Percentiles rank a stretch among this genome's conserved stretches.
These are phyloP conservation scores for Penicillium frequentans DNA, from an alignment of 2,329 filamentous ascomycete species.

Conservation along the genomic window DNA sequence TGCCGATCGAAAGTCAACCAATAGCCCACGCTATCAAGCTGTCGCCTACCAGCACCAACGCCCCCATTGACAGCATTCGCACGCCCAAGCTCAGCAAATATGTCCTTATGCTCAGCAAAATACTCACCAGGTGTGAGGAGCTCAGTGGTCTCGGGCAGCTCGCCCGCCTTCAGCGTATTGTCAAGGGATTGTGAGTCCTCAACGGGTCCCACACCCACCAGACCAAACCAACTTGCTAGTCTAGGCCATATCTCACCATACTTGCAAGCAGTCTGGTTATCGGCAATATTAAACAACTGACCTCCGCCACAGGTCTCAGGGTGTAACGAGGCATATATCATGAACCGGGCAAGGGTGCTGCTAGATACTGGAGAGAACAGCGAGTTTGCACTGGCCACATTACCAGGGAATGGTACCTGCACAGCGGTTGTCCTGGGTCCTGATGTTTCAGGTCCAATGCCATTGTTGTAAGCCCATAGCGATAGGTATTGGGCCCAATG, in stretches of 20 bases:
- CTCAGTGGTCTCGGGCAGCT: conserved; percentile 4
- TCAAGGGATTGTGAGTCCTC: not conserved
- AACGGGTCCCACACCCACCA: conserved; percentile 24
- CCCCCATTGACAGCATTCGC: conserved; percentile 30
- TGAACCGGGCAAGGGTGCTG: conserved; percentile 25
- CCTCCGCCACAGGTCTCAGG: conserved; percentile 21
- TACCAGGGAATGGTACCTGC: conserved; percentile 28
- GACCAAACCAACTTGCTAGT: conserved; percentile 31
- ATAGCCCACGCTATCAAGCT: conserved; percentile 48
- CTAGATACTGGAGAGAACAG: conserved; percentile 30
- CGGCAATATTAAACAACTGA: conserved; percentile 30
- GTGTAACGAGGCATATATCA: conserved; percentile 30
- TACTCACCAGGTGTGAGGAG: conserved; percentile 19
- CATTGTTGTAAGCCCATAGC: conserved; percentile 28
- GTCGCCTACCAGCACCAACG: conserved; percentile 38
- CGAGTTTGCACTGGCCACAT: conserved; percentile 18
- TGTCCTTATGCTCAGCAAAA: conserved; percentile 26
- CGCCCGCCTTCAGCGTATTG: conserved; percentile 7
- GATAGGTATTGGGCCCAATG: conserved; percentile 33
- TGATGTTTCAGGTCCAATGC: conserved; percentile 6
- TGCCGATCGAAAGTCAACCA: conserved; percentile 53
- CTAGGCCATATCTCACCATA: conserved; percentile 29
- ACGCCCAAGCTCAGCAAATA: conserved; percentile 29
- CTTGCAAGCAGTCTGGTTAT: conserved; percentile 21
- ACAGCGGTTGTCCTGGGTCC: not conserved